These are phyloP conservation scores for Fraxinus baroniana DNA, from an alignment of 305 asterid species.

Conservation along the genomic window DNA sequence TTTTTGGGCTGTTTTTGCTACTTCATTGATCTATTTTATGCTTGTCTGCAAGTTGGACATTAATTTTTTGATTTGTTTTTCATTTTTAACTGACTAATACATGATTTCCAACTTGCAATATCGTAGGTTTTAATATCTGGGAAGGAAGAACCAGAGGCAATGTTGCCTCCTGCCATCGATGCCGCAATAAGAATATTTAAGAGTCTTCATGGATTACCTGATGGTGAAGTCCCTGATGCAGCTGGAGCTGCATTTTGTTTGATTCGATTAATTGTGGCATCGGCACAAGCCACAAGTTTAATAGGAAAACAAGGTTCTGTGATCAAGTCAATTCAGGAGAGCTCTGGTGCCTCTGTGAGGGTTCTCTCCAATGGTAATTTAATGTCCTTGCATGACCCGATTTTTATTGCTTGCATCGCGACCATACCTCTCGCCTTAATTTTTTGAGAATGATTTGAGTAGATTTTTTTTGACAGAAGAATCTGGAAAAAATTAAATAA, in stretches of 20 bases:
- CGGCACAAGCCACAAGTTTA: conserved; percentile 40
- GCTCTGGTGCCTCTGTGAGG: conserved; percentile 65
- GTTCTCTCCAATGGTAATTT: conserved; percentile 65
- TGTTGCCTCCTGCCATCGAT: conserved; percentile 47
- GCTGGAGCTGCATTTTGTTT: conserved; percentile 30
- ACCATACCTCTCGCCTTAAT: not conserved
- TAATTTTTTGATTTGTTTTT: not conserved
- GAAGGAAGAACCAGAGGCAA: conserved; percentile 79
- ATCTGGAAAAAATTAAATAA: not conserved
- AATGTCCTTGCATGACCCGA: not conserved
- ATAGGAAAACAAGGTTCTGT: conserved; percentile 83
- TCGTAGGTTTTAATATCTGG: conserved; percentile 82
- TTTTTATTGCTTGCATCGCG: not conserved
- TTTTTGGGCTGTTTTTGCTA: not conserved
- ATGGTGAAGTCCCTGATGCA: conserved; percentile 26
- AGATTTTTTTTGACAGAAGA: not conserved
- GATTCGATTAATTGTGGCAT: conserved; percentile 23
- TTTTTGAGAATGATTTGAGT: not conserved
- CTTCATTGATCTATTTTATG: not conserved
- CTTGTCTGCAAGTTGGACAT: not conserved
- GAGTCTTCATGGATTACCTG: conserved; percentile 35
- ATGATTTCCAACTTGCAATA: conserved; percentile 17
- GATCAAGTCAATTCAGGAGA: conserved; percentile 77
- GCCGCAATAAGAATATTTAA: conserved; percentile 41
- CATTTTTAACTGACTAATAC: conserved; percentile 8